phyloP scores from a whole-genome alignment of 257 asterid genomes.

The Asclepias syriaca region DNA sequence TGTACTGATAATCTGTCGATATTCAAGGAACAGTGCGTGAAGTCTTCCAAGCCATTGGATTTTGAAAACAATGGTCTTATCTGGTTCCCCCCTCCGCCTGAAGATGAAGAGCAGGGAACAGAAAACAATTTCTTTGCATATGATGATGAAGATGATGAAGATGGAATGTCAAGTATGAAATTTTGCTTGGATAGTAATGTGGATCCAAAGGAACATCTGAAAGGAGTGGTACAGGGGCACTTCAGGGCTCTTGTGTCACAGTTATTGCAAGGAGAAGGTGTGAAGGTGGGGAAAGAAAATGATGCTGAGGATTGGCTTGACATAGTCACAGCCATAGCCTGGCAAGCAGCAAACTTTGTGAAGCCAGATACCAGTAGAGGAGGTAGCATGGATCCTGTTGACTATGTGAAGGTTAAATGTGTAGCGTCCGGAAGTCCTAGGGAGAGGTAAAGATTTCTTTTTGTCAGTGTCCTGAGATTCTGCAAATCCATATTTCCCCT shows the following conservation, averaged over 20 bases:
- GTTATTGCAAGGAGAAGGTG: conserved; percentile 68
- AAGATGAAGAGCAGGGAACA: conserved; percentile 43
- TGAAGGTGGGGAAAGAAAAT: conserved; percentile 35
- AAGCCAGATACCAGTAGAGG: conserved; percentile 92
- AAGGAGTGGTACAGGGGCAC: conserved; percentile 66
- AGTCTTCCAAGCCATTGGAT: conserved; percentile 43
- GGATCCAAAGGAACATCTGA: conserved; percentile 48
- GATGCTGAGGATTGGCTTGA: conserved; percentile 67
- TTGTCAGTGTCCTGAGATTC: background rate
- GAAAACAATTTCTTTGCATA: conserved; percentile 58
- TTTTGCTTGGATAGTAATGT: conserved; percentile 33
- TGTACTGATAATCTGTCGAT: conserved; percentile 29
- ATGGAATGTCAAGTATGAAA: conserved; percentile 41
- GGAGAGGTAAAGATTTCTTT: conserved; percentile 51
- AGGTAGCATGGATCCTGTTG: conserved; percentile 98
- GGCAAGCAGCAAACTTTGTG: conserved; percentile 89
- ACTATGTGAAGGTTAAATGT: conserved; percentile 84
- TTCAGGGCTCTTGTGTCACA: conserved; percentile 88
- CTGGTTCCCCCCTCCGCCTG: conserved; percentile 92
- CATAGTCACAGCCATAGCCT: conserved; percentile 54
- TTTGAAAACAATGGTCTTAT: conserved; percentile 66
- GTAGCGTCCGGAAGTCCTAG: conserved; percentile 79
- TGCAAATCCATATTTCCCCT: conserved; percentile 2
- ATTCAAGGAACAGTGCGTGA: conserved; percentile 35
- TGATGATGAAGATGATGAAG: conserved; percentile 79